Evolutionary conservation across 2,329 filamentous ascomycete genomes (phyloP).

Genomic region (Metarhizium guizhouense): DNA sequence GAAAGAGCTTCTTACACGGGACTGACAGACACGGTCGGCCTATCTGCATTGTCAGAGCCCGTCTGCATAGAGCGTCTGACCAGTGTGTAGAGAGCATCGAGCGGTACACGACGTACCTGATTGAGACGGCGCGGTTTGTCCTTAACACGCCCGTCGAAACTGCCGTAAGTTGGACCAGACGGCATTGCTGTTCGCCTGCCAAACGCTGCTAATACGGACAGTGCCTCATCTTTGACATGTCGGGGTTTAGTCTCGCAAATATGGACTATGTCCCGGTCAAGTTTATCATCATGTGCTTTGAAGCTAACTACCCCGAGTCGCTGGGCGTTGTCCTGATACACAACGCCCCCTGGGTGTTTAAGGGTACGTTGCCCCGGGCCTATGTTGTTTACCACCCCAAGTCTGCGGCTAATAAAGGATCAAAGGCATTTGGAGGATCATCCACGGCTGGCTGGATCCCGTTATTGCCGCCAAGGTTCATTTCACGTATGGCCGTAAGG

Average conservation of each 20-base stretch:
- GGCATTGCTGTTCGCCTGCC: no score
- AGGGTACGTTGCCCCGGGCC: conserved; percentile 31
- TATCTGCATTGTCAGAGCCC: conserved; percentile 15
- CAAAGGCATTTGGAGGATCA: no score
- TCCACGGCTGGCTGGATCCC: no score
- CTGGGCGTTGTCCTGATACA: conserved; percentile 86
- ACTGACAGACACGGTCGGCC: conserved; percentile 38
- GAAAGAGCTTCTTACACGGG: conserved; percentile 89
- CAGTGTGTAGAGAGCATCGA: conserved; percentile 78
- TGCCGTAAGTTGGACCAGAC: no score
- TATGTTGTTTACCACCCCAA: no score
- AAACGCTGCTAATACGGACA: no score
- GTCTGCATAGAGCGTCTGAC: conserved; percentile 73
- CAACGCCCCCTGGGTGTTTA: conserved; percentile 95
- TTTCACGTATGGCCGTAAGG: no score
- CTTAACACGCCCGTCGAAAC: conserved; percentile 51
- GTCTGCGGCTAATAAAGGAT: no score
- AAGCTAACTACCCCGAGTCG: conserved; percentile 95
- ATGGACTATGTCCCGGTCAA: no score
- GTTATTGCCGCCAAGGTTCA: no score
- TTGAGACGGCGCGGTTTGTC: conserved; percentile 86
- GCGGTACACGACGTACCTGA: conserved; percentile 83
- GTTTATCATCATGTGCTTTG: conserved; percentile 93
- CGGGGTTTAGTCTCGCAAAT: no score
- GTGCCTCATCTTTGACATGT: no score